Evolutionary conservation across 225 moss, liverwort and hornwort species (phyloP), one percentile per base, ranked within the genome.

Genomic region (Bryoerythrophyllum caledonicum): DNA sequence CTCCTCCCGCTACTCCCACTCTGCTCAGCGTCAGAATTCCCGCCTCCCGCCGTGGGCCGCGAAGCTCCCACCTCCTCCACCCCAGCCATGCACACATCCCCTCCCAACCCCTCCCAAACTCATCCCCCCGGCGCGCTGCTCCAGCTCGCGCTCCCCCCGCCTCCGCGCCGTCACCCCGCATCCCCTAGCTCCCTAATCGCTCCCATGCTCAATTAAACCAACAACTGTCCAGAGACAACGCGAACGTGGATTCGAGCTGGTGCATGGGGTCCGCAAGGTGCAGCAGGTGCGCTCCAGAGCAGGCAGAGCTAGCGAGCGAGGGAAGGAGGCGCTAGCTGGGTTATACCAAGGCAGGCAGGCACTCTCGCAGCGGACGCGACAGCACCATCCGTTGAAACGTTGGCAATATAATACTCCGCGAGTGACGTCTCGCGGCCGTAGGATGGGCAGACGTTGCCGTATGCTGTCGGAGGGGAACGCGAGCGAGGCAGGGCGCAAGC

Each of bases 11-110:
- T 91, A 77, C 90, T 92, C 16, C 94, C 92, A 82, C 94, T 96
- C 82, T 96, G 92, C 81, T 96, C 96, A 59, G 92, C 94, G 65
- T 94, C 96, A 56, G 96, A 96, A 61, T 92, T 88, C 72, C 88
- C n/a, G n/a, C n/a, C n/a, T n/a, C n/a, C 86, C 70, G 85, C 87
- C 58, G 91, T 84, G 81, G 93, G 87, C 84, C 90, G 88, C 88
- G 48, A 48, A 48, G 79, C 89, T 88, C 89, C 87, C 88, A 88
- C 87, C 84, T 92, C 91, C 79, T 92, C 92, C 92, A 91, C 86
- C 77, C 90, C 93, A 81, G 95, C 93, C 95, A 95, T 95, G 90
- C 83, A 91, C 90, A 91, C 77, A 82, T 76, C 71, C 78, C 80
- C 24, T 7, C 23, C 41, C 3, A 15, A n/a, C 28, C 28, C 16